Evolutionary conservation across 352 stramenopile species (phyloP), one percentile per base, ranked within the genome.

Genomic region (Globisporangium parvum): DNA sequence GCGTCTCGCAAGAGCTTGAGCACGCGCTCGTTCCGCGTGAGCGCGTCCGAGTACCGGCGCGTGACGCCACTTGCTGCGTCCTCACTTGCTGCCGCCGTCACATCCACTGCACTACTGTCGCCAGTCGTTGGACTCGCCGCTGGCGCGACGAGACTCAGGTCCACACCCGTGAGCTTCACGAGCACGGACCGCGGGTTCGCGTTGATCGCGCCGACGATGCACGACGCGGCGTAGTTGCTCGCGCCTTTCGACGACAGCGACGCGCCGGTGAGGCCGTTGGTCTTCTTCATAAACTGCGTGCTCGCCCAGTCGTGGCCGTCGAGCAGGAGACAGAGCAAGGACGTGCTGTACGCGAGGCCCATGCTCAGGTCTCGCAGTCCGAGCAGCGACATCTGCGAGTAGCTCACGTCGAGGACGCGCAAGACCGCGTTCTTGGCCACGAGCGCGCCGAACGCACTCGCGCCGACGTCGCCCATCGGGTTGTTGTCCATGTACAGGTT

Each of bases 401-500:
- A 93, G 63, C 83, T 91, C 42, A 93, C 52, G 53, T 93, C 83
- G 17, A 93, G 55, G 37, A 93, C 83, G 8, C 80, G 78, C 31
- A 93, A 55, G 41, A 81, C 75, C n/a, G 55, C 48, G 53, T 89
- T 91, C 58, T 88, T 83, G 53, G 77, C 77, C 33, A 93, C 61
- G 40, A 89, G 61, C 10, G 71, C 76, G 54, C 80, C 83, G 44
- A 91, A 83, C 8, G 78, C 83, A 48, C 71, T 75, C 2, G 79
- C 83, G 11, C 80, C 80, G 15, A 71, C 67, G 49, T 93, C 83
- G 11, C 83, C 83, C n/a, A 93, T 63, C n/a, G 80, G 80, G 54
- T 93, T 93, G 60, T 91, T 87, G 61, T 93, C 83, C 28, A 93
- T 65, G 57, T 93, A 93, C 48, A 93, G 65, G 45, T 91, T 93